phyloP scores from a whole-genome alignment of 2,329 filamentous ascomycete genomes.

The Tolypocladium sp. region DNA sequence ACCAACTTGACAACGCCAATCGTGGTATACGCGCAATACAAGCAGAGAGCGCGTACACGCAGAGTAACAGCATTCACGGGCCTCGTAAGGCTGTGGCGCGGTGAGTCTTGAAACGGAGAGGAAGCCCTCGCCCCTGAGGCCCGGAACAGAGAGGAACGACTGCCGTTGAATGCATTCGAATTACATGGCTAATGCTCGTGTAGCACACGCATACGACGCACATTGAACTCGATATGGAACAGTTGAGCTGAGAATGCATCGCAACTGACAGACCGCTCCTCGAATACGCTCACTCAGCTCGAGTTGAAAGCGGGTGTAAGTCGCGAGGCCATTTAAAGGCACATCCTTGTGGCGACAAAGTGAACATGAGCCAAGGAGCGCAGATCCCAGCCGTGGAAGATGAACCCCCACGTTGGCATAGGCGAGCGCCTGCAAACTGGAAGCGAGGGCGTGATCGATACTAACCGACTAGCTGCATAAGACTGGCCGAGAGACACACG shows the following conservation, averaged over 20 bases:
- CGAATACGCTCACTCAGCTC: background rate
- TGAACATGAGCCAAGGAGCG: background rate
- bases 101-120: too few species aligned
- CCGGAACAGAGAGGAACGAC: too few species aligned
- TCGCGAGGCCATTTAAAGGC: background rate
- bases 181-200: too few species aligned
- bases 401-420: background rate
- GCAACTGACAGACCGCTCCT: background rate
- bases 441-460: background rate
- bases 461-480: background rate
- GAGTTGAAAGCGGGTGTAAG: background rate
- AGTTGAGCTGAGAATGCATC: background rate
- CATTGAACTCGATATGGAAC: too few species aligned
- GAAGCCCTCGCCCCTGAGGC: too few species aligned
- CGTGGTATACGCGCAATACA: background rate
- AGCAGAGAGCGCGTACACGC: too few species aligned
- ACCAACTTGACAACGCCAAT: background rate
- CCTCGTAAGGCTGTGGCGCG: background rate
- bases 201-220: too few species aligned
- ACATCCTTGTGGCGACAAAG: background rate
- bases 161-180: background rate
- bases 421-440: background rate
- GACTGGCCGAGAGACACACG: background rate
- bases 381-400: background rate
- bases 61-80: background rate